Evolutionary conservation across 2,329 filamentous ascomycete genomes (phyloP).

Genomic region (Xylaria sp.): DNA sequence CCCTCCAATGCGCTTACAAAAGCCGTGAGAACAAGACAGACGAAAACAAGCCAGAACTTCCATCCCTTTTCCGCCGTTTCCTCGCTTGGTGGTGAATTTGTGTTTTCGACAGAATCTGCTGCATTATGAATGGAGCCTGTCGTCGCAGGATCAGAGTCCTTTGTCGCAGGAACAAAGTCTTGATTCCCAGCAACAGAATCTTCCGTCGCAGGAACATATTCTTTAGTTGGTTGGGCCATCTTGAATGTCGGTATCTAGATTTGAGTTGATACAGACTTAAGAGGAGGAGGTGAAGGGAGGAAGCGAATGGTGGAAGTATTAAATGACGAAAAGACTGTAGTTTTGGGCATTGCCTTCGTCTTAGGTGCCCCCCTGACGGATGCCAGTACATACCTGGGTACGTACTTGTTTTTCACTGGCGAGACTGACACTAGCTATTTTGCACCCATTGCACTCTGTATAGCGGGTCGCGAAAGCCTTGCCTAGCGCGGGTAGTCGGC

Average conservation of each 20-base stretch:
- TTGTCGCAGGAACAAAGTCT: neutral
- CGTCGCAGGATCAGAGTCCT: neutral
- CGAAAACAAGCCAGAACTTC: conserved; percentile 32
- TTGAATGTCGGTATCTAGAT: conserved; percentile 2
- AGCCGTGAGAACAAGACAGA: conserved; percentile 30
- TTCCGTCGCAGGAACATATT: neutral
- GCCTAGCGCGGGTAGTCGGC: too few species aligned
- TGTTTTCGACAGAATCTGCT: neutral
- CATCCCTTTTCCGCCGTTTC: conserved; percentile 14
- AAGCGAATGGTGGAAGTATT: neutral
- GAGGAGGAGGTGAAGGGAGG: conserved; percentile 1
- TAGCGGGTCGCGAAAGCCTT: too few species aligned
- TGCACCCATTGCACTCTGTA: too few species aligned
- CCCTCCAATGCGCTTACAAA: conserved; percentile 35
- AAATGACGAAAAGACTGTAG: neutral
- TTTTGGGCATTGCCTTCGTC: too few species aligned
- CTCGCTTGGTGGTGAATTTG: conserved; percentile 5
- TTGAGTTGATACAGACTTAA: neutral
- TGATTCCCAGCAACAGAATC: neutral
- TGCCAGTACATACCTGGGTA: neutral
- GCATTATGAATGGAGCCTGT: conserved; percentile 12
- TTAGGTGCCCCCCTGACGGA: too few species aligned
- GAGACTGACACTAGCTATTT: too few species aligned
- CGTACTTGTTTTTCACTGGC: too few species aligned
- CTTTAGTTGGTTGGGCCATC: conserved; percentile 10